A percentile compares a stretch with the other conserved stretches of the same genome.
Conservation (phyloP, 139 green algal genomes). For the Cymbomonas tetramitiformis region DNA sequence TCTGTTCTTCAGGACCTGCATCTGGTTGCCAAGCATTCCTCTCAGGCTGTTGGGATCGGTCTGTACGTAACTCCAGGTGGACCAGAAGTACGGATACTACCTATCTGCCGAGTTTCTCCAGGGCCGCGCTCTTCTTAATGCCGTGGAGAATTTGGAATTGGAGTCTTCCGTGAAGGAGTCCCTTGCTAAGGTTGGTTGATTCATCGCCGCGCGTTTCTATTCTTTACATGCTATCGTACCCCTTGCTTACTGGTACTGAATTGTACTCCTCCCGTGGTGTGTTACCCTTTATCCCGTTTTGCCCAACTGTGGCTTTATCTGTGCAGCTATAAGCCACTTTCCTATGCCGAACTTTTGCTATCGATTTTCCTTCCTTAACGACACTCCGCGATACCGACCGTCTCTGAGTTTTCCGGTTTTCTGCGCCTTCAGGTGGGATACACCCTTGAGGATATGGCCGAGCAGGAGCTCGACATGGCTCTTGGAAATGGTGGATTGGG, state of each 20-base stretch:
- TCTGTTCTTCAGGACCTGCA: no score
- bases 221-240: no score
- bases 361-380: no score
- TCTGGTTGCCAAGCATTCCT: no score
- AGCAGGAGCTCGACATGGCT: conserved; percentile 57
- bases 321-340: background rate
- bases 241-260: no score
- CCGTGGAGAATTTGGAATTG: conserved; percentile 85
- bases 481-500: conserved; percentile 94
- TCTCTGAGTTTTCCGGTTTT: conserved; percentile 63
- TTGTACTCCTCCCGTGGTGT: no score
- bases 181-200: background rate
- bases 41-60: no score
- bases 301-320: background rate
- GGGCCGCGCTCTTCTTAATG: conserved; percentile 80
- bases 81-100: conserved; percentile 93
- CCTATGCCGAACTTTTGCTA: conserved; percentile 18
- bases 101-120: conserved; percentile 82
- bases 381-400: background rate
- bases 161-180: background rate
- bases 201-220: background rate
- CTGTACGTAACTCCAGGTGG: no score
- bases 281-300: background rate
- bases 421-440: conserved; percentile 52
- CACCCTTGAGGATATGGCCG: conserved; percentile 37